Conservation (phyloP, 148 eudicot genomes). For the Heliosperma pusillum region DNA sequence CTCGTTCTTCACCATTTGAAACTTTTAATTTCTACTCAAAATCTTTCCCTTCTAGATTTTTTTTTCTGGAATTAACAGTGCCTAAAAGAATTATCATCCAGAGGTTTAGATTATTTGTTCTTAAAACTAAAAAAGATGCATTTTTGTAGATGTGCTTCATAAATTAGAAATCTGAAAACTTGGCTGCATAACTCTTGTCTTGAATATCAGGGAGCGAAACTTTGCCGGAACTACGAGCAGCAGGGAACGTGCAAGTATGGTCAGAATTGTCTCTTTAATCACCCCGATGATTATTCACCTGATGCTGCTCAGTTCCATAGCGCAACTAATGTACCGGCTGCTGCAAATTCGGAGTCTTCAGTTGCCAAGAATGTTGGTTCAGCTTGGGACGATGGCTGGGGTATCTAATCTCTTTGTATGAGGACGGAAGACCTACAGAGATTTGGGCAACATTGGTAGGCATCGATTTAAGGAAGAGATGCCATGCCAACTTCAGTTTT, state of each 20-base stretch:
- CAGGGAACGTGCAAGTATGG: conserved; percentile 59
- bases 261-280: conserved; percentile 48
- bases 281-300: conserved; percentile 34
- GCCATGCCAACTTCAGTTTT: conserved; percentile 20
- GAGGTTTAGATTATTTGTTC: not conserved
- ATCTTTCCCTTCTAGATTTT: too few species aligned
- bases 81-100: too few species aligned
- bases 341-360: conserved; percentile 24
- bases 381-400: conserved; percentile 44
- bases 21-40: not conserved
- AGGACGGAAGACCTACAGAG: not conserved
- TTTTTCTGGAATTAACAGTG: too few species aligned
- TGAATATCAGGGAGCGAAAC: conserved; percentile 46
- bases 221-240: conserved; percentile 50
- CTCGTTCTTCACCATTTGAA: not conserved
- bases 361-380: conserved; percentile 17
- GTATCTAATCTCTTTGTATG: conserved; percentile 15
- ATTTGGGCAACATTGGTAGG: conserved; percentile 12
- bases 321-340: conserved; percentile 23
- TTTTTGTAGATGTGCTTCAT: not conserved
- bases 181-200: not conserved
- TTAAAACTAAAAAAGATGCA: not conserved
- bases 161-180: not conserved
- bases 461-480: conserved; percentile 14
- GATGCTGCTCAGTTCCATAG: conserved; percentile 22